Conservation (phyloP, 176 grass and related monocot species). For the Cenchrus purpureus region DNA sequence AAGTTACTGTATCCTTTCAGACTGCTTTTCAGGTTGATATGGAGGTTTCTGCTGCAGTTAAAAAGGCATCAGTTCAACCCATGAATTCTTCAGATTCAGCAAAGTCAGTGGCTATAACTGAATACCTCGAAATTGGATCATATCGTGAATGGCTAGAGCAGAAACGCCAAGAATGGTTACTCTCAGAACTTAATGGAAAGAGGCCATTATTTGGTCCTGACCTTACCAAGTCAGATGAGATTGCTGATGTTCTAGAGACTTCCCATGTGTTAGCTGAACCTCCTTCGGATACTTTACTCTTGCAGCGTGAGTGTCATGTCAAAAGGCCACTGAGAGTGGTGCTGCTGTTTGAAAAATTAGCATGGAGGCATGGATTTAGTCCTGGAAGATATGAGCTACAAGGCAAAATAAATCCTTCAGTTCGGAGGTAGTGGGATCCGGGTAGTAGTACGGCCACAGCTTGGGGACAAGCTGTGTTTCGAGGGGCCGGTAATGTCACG, state of each 20-base stretch:
- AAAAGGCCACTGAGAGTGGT: slow-evolving; percentile 86
- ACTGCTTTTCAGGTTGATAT: slow-evolving; percentile 93
- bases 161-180: slow-evolving; percentile 87
- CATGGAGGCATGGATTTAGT: background rate
- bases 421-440: too few species aligned
- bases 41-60: slow-evolving; percentile 84
- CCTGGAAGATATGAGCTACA: too few species aligned
- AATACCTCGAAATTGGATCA: slow-evolving; percentile 74
- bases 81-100: slow-evolving; percentile 55
- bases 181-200: slow-evolving; percentile 90
- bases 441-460: too few species aligned
- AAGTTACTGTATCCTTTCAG: slow-evolving; percentile 82
- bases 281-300: slow-evolving; percentile 82
- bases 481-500: too few species aligned
- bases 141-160: slow-evolving; percentile 89
- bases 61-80: slow-evolving; percentile 71
- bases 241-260: slow-evolving; percentile 82
- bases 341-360: slow-evolving; percentile 91
- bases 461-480: too few species aligned
- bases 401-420: too few species aligned
- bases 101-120: slow-evolving; percentile 57
- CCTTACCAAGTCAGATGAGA: slow-evolving; percentile 82
- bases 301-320: slow-evolving; percentile 88
- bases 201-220: slow-evolving; percentile 81
- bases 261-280: slow-evolving; percentile 88